These are phyloP conservation scores for Yamadazyma taylorii DNA, from an alignment of 1,139 yeast species.

Conservation along the genomic window DNA sequence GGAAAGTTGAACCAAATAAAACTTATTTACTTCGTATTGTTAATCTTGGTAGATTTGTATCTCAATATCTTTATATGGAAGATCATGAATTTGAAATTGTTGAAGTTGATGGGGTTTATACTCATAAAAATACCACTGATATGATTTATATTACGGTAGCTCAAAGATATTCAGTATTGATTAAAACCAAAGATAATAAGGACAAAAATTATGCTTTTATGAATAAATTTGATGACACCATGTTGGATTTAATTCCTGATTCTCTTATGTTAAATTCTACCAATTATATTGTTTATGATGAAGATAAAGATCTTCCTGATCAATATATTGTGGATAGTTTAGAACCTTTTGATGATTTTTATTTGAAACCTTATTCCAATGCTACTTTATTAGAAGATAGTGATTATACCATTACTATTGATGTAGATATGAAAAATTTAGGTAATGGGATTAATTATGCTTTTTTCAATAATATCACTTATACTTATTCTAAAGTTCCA, in stretches of 20 bases:
- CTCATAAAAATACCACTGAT: conserved; percentile 56
- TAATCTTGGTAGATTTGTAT: conserved; percentile 70
- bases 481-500: conserved; percentile 65
- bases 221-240: conserved; percentile 59
- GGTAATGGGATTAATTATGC: conserved; percentile 77
- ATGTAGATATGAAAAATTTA: conserved; percentile 64
- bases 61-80: conserved; percentile 67
- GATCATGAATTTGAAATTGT: conserved; percentile 68
- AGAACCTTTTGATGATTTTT: conserved; percentile 55
- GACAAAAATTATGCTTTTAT: conserved; percentile 58
- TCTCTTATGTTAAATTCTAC: conserved; percentile 55
- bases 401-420: conserved; percentile 58
- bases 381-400: conserved; percentile 52
- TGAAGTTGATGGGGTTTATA: conserved; percentile 72
- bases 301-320: conserved; percentile 26
- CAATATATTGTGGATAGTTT: conserved; percentile 24
- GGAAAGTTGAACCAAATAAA: conserved; percentile 58
- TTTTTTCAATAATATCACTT: conserved; percentile 68
- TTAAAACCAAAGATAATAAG: conserved; percentile 50
- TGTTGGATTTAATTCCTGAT: conserved; percentile 64
- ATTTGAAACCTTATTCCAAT: conserved; percentile 45
- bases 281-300: conserved; percentile 53
- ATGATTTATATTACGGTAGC: conserved; percentile 67
- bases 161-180: conserved; percentile 65
- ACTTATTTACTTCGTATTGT: conserved; percentile 64